Conservation (phyloP, 495 filamentous ascomycete genomes). For the Extremus antarcticus region DNA sequence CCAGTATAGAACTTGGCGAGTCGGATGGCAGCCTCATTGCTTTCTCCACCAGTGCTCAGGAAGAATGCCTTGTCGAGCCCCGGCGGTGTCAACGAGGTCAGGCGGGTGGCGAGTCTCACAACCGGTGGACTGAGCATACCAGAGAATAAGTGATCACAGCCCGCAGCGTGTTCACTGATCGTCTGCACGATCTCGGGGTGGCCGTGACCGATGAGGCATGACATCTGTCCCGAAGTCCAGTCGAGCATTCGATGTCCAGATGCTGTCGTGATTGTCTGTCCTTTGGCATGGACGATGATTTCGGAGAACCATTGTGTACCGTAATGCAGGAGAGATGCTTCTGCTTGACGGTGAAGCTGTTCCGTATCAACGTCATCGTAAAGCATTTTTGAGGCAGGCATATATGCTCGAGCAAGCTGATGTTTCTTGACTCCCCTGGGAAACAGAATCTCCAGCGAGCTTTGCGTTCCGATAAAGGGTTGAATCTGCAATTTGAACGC, state of each 20-base stretch:
- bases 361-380: background rate
- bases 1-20: conserved; percentile 48
- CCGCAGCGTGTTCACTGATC: conserved; percentile 32
- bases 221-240: conserved; percentile 45
- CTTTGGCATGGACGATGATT: background rate
- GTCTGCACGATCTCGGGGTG: conserved; percentile 45
- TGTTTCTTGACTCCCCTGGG: too few species aligned
- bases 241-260: conserved; percentile 1
- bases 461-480: too few species aligned
- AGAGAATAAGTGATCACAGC: conserved; percentile 45
- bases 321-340: background rate
- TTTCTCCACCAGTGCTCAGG: conserved; percentile 44
- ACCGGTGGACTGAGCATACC: conserved; percentile 46
- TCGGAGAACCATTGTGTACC: background rate
- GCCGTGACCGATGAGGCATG: conserved; percentile 45
- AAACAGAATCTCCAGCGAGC: too few species aligned
- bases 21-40: conserved; percentile 44
- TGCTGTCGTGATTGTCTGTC: background rate
- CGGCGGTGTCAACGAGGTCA: conserved; percentile 35
- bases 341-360: background rate
- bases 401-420: too few species aligned
- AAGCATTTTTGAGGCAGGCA: too few species aligned
- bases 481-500: too few species aligned
- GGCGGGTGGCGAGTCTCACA: conserved; percentile 35
- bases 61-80: conserved; percentile 45